Base-by-base conservation (phyloP, 306 rosid genomes). In the Citrullus colocynthis region DNA sequence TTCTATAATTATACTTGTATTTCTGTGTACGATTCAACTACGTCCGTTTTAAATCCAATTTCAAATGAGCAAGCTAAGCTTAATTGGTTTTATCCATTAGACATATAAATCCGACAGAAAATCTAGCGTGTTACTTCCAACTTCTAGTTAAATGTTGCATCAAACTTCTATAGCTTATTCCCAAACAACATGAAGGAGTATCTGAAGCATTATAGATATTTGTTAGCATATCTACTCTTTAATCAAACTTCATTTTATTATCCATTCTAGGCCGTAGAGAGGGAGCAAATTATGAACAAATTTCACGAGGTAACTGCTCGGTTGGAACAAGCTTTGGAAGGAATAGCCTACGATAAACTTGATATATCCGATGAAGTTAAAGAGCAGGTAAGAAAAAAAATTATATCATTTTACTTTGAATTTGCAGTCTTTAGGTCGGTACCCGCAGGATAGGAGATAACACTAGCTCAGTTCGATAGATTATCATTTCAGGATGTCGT, bases 361-460 rank as follows among this genome's bases (percentile, higher is more conserved):
- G 99, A 92, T 80, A 89, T 93, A 72, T 96, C 99, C 9, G 99
- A 96, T 85, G 99, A 96, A 91, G 97, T 96, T 81, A 92, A 89
- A 78, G 99, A 96, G 85, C 99, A 96, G 94, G 99, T 96, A 88
- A 52, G n/a, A 16, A 52, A 78, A 75, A 41, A 66, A 41, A 72
- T 78, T 65, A 49, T 74, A n/a, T 70, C 32, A 74, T 67, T 56
- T 28, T 20, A 71, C 28, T 20, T 48, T 77, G 36, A 70, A 48
- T 14, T 79, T 73, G 45, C 44, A 51, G 32, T 72, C 61, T 52
- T 48, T 52, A 32, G 44, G 16, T 48, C 42, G 18, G 5, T 52
- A 74, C 49, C 37, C 3, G 39, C 34, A 20, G 13, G 14, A 13
- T 70, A 13, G 75, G 39, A 9, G 61, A 28, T 52, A 52, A 49